Percentiles rank a stretch among this genome's conserved stretches.
Conservation (phyloP, 2,329 filamentous ascomycete species). For the Helicocarpus griseus region DNA sequence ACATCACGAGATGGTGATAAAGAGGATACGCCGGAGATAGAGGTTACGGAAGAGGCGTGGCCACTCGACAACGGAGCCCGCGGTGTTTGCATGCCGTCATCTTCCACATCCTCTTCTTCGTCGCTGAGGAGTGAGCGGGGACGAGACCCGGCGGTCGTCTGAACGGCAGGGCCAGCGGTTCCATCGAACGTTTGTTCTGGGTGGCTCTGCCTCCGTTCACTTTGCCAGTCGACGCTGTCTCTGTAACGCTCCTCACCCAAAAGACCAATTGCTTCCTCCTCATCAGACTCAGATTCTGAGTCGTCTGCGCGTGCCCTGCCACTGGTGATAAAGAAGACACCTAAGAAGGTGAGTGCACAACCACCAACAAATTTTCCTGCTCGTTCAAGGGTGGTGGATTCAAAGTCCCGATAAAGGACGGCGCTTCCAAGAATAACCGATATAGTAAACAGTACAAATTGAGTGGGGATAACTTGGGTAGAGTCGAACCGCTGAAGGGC, state of each 20-base stretch:
- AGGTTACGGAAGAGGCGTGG: slow-evolving; percentile 23
- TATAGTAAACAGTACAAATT: slow-evolving; percentile 93
- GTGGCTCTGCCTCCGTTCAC: slow-evolving; percentile 15
- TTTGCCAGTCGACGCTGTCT: slow-evolving; percentile 21
- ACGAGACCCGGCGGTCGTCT: slow-evolving; percentile 19
- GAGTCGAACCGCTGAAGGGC: slow-evolving; percentile 89
- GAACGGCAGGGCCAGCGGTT: background rate
- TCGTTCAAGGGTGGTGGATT: slow-evolving; percentile 63
- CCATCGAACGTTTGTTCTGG: background rate
- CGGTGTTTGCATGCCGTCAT: slow-evolving; percentile 25
- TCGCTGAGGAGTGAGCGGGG: slow-evolving; percentile 25
- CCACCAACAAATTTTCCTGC: slow-evolving; percentile 81
- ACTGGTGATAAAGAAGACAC: slow-evolving; percentile 94
- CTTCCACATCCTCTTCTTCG: slow-evolving; percentile 22
- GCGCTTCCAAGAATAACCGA: slow-evolving; percentile 93
- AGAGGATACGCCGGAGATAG: slow-evolving; percentile 24
- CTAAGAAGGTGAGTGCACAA: slow-evolving; percentile 84
- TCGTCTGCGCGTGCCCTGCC: slow-evolving; percentile 54
- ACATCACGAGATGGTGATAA: slow-evolving; percentile 16
- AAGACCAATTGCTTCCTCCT: slow-evolving; percentile 45
- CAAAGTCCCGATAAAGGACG: slow-evolving; percentile 88
- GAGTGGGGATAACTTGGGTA: slow-evolving; percentile 93
- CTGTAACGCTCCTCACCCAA: slow-evolving; percentile 29
- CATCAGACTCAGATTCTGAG: slow-evolving; percentile 50
- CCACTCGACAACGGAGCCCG: slow-evolving; percentile 23